Conservation (phyloP, 2,329 filamentous ascomycete species). For the Colletotrichum lupini region DNA sequence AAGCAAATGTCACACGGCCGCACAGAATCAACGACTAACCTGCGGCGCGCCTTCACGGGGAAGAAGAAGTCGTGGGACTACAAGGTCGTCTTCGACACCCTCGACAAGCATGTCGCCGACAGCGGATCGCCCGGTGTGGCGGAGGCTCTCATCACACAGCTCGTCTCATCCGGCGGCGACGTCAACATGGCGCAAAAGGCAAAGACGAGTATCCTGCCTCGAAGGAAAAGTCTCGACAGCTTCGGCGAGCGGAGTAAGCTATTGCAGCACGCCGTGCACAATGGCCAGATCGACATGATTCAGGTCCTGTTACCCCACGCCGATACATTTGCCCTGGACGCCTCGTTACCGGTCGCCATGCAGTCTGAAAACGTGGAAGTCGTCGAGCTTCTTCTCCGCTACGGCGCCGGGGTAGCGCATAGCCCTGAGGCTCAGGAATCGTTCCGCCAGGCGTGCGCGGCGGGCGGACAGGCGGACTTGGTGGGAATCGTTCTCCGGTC, state of each 20-base stretch:
- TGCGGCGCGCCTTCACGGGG: conserved; percentile 56
- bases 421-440: conserved; percentile 61
- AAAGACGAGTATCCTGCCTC: conserved; percentile 58
- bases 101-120: conserved; percentile 60
- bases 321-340: conserved; percentile 61
- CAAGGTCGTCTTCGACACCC: conserved; percentile 62
- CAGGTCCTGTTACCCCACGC: conserved; percentile 65
- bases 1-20: conserved; percentile 49
- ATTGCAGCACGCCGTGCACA: conserved; percentile 61
- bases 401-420: conserved; percentile 54
- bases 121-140: conserved; percentile 64
- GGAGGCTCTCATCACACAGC: conserved; percentile 64
- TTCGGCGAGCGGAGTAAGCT: conserved; percentile 61
- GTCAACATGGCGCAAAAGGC: conserved; percentile 59
- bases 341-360: conserved; percentile 61
- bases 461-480: conserved; percentile 57
- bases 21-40: conserved; percentile 41
- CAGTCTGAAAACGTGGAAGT: conserved; percentile 54
- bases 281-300: conserved; percentile 63
- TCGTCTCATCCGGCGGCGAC: conserved; percentile 61
- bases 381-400: conserved; percentile 59
- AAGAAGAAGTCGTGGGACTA: conserved; percentile 64
- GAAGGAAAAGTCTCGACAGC: conserved; percentile 61
- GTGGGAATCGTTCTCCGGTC: conserved; percentile 61
- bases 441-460: conserved; percentile 62